Percentiles rank a stretch among this genome's conserved stretches.
Evolutionary conservation across 1,284 basidiomycete genomes (phyloP).

Genomic region (Ceratobasidium sp.): DNA sequence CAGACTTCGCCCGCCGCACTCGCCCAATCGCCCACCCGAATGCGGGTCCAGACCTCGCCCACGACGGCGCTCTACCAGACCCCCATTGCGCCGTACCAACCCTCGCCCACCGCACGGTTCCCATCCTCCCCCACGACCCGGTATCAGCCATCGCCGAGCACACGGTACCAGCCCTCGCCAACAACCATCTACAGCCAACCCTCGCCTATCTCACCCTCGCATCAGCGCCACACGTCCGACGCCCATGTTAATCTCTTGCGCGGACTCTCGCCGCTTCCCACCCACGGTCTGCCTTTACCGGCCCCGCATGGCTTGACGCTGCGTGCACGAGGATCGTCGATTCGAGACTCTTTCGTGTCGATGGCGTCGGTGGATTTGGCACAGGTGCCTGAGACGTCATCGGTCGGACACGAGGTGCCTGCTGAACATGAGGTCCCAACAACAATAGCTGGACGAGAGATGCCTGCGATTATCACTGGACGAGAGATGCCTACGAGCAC

Average conservation of each 20-base stretch:
- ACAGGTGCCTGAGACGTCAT: no score
- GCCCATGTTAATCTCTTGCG: slow-evolving; percentile 23
- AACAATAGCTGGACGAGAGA: no score
- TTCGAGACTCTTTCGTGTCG: no score
- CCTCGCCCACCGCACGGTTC: background rate
- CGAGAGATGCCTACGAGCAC: no score
- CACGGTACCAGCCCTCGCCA: background rate
- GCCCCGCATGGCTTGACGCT: slow-evolving; percentile 13
- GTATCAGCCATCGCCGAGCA: background rate
- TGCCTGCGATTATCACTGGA: no score
- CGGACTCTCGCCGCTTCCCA: slow-evolving; percentile 13
- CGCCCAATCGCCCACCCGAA: background rate
- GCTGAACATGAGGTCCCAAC: no score
- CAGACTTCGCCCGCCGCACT: background rate
- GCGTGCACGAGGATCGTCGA: background rate
- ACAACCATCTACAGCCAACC: background rate
- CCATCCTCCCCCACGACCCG: background rate
- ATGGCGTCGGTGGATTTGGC: no score
- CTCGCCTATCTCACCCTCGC: background rate
- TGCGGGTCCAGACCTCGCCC: background rate
- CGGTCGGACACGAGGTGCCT: no score
- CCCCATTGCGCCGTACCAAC: background rate
- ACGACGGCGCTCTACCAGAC: background rate
- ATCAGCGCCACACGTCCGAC: background rate
- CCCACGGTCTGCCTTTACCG: slow-evolving; percentile 18